Evolutionary conservation across 306 rosid genomes (phyloP), one percentile per base, ranked within the genome.

Genomic region (Cucumis cinereus): DNA sequence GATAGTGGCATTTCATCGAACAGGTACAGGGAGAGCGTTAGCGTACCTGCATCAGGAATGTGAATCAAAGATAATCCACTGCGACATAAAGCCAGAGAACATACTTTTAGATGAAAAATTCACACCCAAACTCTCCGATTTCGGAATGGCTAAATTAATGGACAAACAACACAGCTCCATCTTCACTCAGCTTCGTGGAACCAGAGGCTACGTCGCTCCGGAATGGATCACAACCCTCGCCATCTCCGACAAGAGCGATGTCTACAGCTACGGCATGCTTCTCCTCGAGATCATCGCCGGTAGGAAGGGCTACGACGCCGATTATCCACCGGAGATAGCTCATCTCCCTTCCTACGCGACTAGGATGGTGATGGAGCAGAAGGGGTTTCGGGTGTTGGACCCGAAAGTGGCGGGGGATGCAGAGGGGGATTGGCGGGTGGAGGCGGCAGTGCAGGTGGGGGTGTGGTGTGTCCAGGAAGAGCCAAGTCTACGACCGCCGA

Each of bases 61-160:
- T 66, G 87, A 81, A 61, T 81, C 71, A 58, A 84, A 84, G 84
- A 81, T 84, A 47, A 55, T 84, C 73, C 87, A 84, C 76, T 84
- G 87, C 82, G 87, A 84, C 30, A 84, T 84, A 47, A 84, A 84
- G 74, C 87, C 87, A 0, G 87, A 84, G 49, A 84, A 84, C 67
- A 80, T 84, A 59, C 84, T 83, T 52, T 81, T 83, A 33, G 84
- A 83, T 28, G 78, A 84, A 6, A 81, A 84, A 11, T 81, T 84
- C 52, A 40, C 63, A 0, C 78, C 87, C 19, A 84, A 81, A 76
- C 80, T 84, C 56, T 84, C 87, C 10, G 84, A 84, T 56, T 84
- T 84, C 20, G 82, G 87, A 23, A 76, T 84, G 87, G 84, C 87
- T 1, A 84, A 84, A 64, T 70, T 69, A 22, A 81, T 81, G 80